Evolutionary conservation across 129 eudicot species (phyloP).

Genomic region (Escallonia rubra): DNA sequence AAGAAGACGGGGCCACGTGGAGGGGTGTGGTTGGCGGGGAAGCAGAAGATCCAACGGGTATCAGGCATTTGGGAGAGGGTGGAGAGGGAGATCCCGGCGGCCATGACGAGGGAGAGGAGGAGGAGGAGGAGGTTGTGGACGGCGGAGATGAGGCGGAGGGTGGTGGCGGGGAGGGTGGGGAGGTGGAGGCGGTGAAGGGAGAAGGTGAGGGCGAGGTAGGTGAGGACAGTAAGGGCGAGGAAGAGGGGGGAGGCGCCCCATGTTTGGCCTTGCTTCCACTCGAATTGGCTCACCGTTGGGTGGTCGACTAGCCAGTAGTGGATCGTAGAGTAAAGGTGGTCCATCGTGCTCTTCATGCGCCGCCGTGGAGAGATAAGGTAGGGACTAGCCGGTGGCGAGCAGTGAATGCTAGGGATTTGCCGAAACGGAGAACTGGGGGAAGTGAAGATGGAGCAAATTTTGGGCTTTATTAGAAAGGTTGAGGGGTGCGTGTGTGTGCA

Average conservation of each 20-base stretch:
- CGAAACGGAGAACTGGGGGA: too few species aligned
- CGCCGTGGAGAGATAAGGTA: neutral
- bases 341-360: slow-evolving; percentile 16
- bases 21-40: slow-evolving; percentile 57
- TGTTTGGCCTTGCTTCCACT: slow-evolving; percentile 62
- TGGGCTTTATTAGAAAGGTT: too few species aligned
- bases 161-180: slow-evolving; percentile 41
- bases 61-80: slow-evolving; percentile 50
- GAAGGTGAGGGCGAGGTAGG: slow-evolving; percentile 73
- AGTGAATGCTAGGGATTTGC: too few species aligned
- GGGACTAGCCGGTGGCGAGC: too few species aligned
- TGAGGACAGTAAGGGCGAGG: slow-evolving; percentile 44
- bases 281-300: slow-evolving; percentile 57
- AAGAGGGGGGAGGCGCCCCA: slow-evolving; percentile 65
- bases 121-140: slow-evolving; percentile 72
- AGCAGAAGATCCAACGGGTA: slow-evolving; percentile 64
- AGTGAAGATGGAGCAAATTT: too few species aligned
- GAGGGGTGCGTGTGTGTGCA: too few species aligned
- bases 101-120: slow-evolving; percentile 79
- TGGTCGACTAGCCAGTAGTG: slow-evolving; percentile 70
- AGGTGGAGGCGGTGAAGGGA: slow-evolving; percentile 40
- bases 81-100: slow-evolving; percentile 74
- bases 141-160: slow-evolving; percentile 72
- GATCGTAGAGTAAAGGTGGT: slow-evolving; percentile 19
- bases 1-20: slow-evolving; percentile 84